A percentile compares a stretch with the other conserved stretches of the same genome.
Conservation (phyloP, 148 eudicot genomes). For the Spergularia marina region DNA sequence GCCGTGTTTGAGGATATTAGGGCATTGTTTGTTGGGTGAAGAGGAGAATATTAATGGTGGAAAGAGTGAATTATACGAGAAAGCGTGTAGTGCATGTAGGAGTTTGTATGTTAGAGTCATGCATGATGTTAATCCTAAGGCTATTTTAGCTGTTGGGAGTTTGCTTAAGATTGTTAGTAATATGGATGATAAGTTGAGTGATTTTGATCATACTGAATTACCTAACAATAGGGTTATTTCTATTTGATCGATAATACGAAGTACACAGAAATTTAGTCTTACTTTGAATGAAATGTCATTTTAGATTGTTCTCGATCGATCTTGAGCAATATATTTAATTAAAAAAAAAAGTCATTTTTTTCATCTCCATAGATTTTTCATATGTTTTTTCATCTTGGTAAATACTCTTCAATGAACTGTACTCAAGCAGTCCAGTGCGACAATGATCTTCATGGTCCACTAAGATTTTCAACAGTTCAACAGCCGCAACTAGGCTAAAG, state of each 20-base stretch:
- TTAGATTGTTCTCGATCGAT: too few species aligned
- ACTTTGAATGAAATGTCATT: too few species aligned
- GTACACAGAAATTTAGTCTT: too few species aligned
- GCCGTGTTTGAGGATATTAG: conserved; percentile 67
- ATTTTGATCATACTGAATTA: conserved; percentile 62
- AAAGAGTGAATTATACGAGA: conserved; percentile 40
- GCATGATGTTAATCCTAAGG: conserved; percentile 74
- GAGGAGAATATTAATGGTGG: neutral
- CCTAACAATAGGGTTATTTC: conserved; percentile 37
- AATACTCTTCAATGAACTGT: too few species aligned
- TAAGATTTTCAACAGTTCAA: too few species aligned
- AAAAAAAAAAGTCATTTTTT: too few species aligned
- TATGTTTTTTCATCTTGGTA: too few species aligned
- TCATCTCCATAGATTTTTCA: too few species aligned
- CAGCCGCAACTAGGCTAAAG: too few species aligned
- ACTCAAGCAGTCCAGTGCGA: too few species aligned
- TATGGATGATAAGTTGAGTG: conserved; percentile 28
- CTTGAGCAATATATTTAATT: too few species aligned
- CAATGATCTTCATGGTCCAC: too few species aligned
- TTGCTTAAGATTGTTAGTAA: conserved; percentile 52
- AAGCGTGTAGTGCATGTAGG: conserved; percentile 58
- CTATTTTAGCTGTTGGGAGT: conserved; percentile 66
- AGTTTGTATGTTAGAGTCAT: conserved; percentile 59
- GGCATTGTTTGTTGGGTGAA: conserved; percentile 69
- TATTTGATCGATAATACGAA: neutral